Evolutionary conservation across 805 yeast species (phyloP).

Genomic region (Hanseniaspora guilliermondii): DNA sequence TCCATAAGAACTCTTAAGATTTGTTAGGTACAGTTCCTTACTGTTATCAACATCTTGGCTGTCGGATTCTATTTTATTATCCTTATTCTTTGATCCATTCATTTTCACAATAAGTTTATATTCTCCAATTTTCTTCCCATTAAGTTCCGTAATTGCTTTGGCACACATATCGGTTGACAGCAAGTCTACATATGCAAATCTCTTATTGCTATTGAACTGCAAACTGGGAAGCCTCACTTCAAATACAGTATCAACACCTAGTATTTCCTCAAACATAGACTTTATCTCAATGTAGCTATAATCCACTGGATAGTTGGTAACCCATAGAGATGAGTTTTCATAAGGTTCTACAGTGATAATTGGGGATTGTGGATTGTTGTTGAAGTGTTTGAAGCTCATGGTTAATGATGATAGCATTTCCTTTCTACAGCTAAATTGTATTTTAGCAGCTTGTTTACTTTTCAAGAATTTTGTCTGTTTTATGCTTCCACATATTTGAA

Average conservation of each 20-base stretch:
- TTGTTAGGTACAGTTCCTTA: conserved; percentile 19
- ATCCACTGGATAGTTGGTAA: conserved; percentile 58
- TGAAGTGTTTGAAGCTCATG: conserved; percentile 39
- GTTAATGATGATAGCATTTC: conserved; percentile 50
- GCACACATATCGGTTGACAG: conserved; percentile 33
- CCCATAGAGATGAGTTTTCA: conserved; percentile 48
- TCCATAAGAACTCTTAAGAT: not conserved
- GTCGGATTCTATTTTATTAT: conserved; percentile 37
- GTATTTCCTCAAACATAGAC: conserved; percentile 31
- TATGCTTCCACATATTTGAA: conserved; percentile 51
- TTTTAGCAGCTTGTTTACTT: conserved; percentile 32
- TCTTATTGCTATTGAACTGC: conserved; percentile 39
- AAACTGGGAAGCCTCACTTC: conserved; percentile 56
- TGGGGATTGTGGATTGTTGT: conserved; percentile 20
- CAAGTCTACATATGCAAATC: conserved; percentile 67
- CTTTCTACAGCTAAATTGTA: conserved; percentile 42
- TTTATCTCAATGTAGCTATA: conserved; percentile 32
- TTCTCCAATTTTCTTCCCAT: conserved; percentile 31
- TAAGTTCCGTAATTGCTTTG: conserved; percentile 31
- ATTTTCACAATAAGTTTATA: conserved; percentile 43
- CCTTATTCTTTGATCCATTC: conserved; percentile 44
- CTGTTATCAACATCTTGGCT: conserved; percentile 48
- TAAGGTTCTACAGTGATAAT: conserved; percentile 37
- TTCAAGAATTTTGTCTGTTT: conserved; percentile 26
- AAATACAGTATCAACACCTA: conserved; percentile 27